Base-by-base conservation (phyloP, 2,329 filamentous ascomycete species). In the Albophoma yamanashiensis region DNA sequence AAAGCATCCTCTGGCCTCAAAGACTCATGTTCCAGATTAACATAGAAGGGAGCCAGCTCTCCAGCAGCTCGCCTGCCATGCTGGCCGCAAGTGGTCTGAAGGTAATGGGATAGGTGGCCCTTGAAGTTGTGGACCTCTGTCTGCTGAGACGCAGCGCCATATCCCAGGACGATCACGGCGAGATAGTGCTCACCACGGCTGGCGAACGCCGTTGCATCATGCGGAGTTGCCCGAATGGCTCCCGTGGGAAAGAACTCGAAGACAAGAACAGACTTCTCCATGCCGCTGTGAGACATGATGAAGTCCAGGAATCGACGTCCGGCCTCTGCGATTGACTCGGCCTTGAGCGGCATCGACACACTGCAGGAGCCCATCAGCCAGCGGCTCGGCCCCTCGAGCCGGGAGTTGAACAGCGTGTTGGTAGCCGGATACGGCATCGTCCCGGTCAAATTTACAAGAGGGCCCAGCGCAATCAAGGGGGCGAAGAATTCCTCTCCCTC, bases 171-270 rank as follows among this genome's bases (percentile, higher is more conserved):
- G 2, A 76, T 70, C 57, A 76, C 68, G 1, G 73, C 73, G 55
- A 81, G 78, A 62, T 76, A 77, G 45, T 76, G 76, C 6, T 67
- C 66, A 11, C 75, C 77, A 4, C 79, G 73, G 62, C 76, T 78
- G 5, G 77, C 75, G 59, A 78, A 79, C 0, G 78, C 75, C 6
- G 75, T 81, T 1, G 69, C 72, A 3, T 69, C 62, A 0, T 70
- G 63, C 0, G 69, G 65, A 4, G 77, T 68, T 7, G 55, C n/a
- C 69, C 64, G 1, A 70, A 69, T 34, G 76, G 69, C 64, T 76
- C 74, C 9, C 68, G 66, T n/a, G 31, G 25, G n/a, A 52, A 55
- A 27, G 59, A 57, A 40, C 62, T 82, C 79, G 7, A 78, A 73
- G 1, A 75, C 67, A 53, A 68, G 39, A 20, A 63, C 62, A 1